phyloP scores from a whole-genome alignment of 140 eudicot species.

The Stevia rebaudiana region DNA sequence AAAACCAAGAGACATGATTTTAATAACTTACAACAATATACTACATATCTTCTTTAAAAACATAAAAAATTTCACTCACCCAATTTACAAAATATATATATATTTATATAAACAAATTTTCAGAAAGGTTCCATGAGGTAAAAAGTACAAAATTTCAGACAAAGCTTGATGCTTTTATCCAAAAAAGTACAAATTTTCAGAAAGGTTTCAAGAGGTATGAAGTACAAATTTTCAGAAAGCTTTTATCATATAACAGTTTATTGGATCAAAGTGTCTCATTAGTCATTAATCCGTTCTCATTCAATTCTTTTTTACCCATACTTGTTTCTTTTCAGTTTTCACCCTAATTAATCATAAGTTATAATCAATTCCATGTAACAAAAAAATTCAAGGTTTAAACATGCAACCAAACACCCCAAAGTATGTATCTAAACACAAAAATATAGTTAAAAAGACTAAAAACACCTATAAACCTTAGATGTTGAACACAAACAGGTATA shows the following conservation, averaged over 20 bases:
- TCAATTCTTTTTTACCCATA: no score
- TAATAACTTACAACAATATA: background rate
- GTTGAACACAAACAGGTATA: background rate
- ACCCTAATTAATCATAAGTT: background rate
- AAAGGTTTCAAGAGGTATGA: no score
- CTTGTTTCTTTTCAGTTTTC: no score
- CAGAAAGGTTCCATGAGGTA: no score
- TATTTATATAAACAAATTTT: background rate
- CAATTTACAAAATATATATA: background rate
- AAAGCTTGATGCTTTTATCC: no score
- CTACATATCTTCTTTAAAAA: background rate
- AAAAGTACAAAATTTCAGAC: no score
- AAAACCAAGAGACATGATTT: constrained; percentile 16
- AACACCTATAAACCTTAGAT: background rate
- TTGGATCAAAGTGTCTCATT: no score
- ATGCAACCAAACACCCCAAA: background rate
- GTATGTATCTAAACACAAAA: background rate
- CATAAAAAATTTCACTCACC: background rate
- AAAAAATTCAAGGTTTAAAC: background rate
- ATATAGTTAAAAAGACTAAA: background rate
- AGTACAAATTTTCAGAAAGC: no score
- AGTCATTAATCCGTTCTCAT: no score
- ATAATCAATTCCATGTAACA: background rate
- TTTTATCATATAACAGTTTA: no score
- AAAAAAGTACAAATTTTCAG: background rate